A percentile compares a stretch with the other conserved stretches of the same genome.
Conservation (phyloP, 1,139 yeast genomes). For the Debaryomycetaceae sp. region DNA sequence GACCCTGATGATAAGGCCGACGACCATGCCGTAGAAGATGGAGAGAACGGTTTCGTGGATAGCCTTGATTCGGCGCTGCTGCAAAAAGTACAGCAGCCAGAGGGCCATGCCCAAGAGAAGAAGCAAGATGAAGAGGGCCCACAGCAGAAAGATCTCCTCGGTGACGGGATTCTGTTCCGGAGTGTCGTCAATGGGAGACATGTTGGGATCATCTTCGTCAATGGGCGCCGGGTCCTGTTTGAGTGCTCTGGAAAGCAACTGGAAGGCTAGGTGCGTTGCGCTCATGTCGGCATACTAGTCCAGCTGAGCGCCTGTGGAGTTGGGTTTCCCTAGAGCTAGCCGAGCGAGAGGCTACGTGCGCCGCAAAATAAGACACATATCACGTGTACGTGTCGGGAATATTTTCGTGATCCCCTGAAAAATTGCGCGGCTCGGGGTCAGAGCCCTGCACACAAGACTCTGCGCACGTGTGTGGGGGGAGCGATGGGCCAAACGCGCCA, state of each 20-base stretch:
- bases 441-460: too few relatives aligned
- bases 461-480: too few relatives aligned
- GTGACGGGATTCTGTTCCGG: slow-evolving; percentile 76
- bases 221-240: slow-evolving; percentile 19
- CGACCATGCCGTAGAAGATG: slow-evolving; percentile 93
- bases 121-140: slow-evolving; percentile 89
- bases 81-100: slow-evolving; percentile 91
- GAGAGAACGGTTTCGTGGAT: slow-evolving; percentile 95
- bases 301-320: too few relatives aligned
- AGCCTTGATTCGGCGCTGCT: slow-evolving; percentile 84
- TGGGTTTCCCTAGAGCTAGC: too few relatives aligned
- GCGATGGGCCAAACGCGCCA: too few relatives aligned
- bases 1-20: slow-evolving; percentile 80
- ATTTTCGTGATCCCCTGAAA: too few relatives aligned
- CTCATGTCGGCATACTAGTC: too few relatives aligned
- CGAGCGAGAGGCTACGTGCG: too few relatives aligned
- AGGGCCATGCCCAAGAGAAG: slow-evolving; percentile 75
- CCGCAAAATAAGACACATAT: too few relatives aligned
- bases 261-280: too few relatives aligned
- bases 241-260: slow-evolving; percentile 17
- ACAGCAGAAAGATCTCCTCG: slow-evolving; percentile 89
- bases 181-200: slow-evolving; percentile 43
- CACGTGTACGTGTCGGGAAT: too few relatives aligned
- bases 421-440: too few relatives aligned
- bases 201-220: slow-evolving; percentile 38